Percentiles rank a stretch among this genome's conserved stretches.
Evolutionary conservation across 1,139 yeast genomes (phyloP).

Genomic region (Kurtzmaniella quercitrusa): DNA sequence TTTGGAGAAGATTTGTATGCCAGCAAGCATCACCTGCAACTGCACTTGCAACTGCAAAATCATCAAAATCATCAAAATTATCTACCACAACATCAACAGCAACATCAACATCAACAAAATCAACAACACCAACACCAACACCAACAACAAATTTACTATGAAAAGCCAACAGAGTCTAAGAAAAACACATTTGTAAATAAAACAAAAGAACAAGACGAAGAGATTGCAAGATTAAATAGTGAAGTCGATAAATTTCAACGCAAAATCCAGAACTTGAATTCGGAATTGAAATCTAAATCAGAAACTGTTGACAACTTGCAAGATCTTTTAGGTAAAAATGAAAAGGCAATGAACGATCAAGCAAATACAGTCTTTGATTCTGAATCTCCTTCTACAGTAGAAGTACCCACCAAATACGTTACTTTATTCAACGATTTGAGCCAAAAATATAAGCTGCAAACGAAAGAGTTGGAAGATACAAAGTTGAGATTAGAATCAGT

Average conservation of each 20-base stretch:
- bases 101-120: neutral
- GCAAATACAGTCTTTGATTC: neutral
- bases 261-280: conserved; percentile 7
- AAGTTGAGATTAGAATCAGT: conserved; percentile 61
- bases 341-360: neutral
- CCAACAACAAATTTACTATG: neutral
- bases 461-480: conserved; percentile 55
- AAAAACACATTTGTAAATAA: neutral
- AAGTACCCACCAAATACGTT: conserved; percentile 42
- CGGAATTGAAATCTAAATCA: conserved; percentile 31
- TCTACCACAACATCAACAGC: neutral
- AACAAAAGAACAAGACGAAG: conserved; percentile 2
- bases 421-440: conserved; percentile 49
- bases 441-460: conserved; percentile 47
- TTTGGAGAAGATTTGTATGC: neutral
- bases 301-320: conserved; percentile 35
- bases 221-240: conserved; percentile 12
- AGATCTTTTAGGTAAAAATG: conserved; percentile 19
- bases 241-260: conserved; percentile 24
- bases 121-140: neutral
- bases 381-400: conserved; percentile 10
- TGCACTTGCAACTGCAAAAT: conserved; percentile 2
- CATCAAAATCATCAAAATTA: neutral
- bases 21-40: neutral
- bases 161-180: neutral